Evolutionary conservation across 805 yeast genomes (phyloP), one percentile per base, ranked within the genome.

Genomic region (Blastobotrys parvus): DNA sequence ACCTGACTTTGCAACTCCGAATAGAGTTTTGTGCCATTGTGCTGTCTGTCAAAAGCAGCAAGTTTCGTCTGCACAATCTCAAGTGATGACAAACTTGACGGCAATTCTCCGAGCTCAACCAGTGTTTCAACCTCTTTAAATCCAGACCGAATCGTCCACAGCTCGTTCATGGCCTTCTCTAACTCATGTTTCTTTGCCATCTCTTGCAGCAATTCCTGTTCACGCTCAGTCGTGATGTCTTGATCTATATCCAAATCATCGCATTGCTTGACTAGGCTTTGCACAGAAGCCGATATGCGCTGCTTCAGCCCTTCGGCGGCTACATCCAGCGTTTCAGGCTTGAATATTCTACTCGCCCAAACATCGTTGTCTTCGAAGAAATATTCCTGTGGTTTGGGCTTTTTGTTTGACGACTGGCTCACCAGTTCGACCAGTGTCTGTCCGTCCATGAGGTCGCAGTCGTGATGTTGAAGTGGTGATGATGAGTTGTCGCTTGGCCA

Each of bases 71-170:
- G 22, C 8, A 49, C 35, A 17, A 33, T 41, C 4, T 43, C 48
- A 3, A 49, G 27, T 1, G 52, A 49, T 5, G 51, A 35, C 31
- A 49, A 13, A 3, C 53, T 48, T 23, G 39, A 43, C 4, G 45
- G 35, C 5, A 47, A 36, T 20, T 53, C 56, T 4, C 50, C 54
- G 11, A 53, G 16, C 15, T 47, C 50, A 16, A 29, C 10, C 4
- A 51, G 43, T 15, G 41, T 46, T 10, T 51, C 47, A 5, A 44
- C 44, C 34, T 53, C 56, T 30, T 49, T 46, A 23, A 53, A 27
- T 11, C 53, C 55, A 3, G 50, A 35, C 25, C 48, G 39, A 13
- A 53, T 37, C 13, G 49, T 43, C 56, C 56, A 53, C 6, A 53
- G 39, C 17, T 45, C 44, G 32, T 51, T 42, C 29, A 53, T 20